phyloP scores from a whole-genome alignment of 345 rosid species.

The Rhizophora mangle region DNA sequence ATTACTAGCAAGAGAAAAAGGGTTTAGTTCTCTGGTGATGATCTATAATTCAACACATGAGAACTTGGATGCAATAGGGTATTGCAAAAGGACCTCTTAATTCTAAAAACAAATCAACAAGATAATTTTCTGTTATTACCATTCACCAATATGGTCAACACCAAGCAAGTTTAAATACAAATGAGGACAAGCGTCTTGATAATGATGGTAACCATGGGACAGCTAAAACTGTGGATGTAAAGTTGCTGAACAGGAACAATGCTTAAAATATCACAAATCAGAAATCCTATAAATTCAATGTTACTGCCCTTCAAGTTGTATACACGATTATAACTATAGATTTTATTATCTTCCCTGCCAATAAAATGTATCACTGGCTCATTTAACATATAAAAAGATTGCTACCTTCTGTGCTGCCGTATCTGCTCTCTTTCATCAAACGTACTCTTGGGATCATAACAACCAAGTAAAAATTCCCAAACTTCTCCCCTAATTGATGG shows the following conservation, averaged over 20 bases:
- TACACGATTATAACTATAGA: no score
- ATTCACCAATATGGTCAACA: neutral
- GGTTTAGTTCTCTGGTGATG: neutral
- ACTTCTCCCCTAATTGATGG: constrained; percentile 99
- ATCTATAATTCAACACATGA: neutral
- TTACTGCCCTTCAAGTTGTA: no score
- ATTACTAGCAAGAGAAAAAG: no score
- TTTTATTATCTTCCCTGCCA: no score
- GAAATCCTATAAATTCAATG: neutral
- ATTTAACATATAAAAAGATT: constrained; percentile 7
- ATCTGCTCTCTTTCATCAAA: constrained; percentile 83
- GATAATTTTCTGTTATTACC: neutral
- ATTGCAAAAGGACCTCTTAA: neutral
- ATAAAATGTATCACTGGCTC: no score
- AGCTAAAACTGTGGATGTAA: neutral
- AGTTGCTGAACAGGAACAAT: neutral
- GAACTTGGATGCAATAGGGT: neutral
- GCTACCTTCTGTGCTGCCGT: constrained; percentile 71
- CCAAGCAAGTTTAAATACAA: neutral
- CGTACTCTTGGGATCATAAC: constrained; percentile 89
- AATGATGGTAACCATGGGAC: neutral
- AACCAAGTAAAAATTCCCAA: constrained; percentile 95
- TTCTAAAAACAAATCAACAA: neutral
- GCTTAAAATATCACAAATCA: neutral
- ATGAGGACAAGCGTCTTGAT: neutral